Evolutionary conservation across 768 basidiomycete species (phyloP), one percentile per base, ranked within the genome.

Genomic region (Gautieria morchelliformis): DNA sequence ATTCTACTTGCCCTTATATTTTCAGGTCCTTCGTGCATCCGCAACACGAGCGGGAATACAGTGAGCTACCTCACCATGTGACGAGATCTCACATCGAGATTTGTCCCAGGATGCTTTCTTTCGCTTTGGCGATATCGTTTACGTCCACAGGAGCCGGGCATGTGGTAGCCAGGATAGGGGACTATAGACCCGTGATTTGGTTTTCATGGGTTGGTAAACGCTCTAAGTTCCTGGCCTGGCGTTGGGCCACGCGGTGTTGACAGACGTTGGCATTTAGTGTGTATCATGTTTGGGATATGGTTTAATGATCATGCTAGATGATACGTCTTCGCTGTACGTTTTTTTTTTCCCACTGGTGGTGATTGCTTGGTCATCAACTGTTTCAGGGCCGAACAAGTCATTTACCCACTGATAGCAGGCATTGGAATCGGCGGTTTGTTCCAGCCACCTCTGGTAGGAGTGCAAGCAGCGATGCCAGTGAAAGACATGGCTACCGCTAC

Each of bases 371-470:
- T 40, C 20, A 35, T 15, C 5, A 10, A 12, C n/a, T 22, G 12
- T 35, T 39, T 40, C 37, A 74, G 71, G 39, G 68, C 61, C 14
- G 52, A 52, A 8, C 66, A 71, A 50, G 72, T 71, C 59, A 54
- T 71, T 48, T 71, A 60, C 49, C 66, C 70, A 6, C 53, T 73
- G 27, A 60, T 73, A 19, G 45, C 71, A n/a, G 67, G 68, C 33
- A 32, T 71, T 33, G 72, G 72, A 9, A 53, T 65, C n/a, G 73
- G 72, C 35, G 70, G 63, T 33, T 53, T 74, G 52, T 73, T 72
- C 65, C 62, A 84, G 81, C 74, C 74, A 5, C 88, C 87, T 0
- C 69, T 89, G 5, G 81, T 89, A 51, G 87, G 76, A 14, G 69
- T 93, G 14, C 90, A 93, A 70, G 87, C 88, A n/a, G n/a, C n/a